Evolutionary conservation across 495 filamentous ascomycete species (phyloP).

Genomic region (Neurospora sp.): DNA sequence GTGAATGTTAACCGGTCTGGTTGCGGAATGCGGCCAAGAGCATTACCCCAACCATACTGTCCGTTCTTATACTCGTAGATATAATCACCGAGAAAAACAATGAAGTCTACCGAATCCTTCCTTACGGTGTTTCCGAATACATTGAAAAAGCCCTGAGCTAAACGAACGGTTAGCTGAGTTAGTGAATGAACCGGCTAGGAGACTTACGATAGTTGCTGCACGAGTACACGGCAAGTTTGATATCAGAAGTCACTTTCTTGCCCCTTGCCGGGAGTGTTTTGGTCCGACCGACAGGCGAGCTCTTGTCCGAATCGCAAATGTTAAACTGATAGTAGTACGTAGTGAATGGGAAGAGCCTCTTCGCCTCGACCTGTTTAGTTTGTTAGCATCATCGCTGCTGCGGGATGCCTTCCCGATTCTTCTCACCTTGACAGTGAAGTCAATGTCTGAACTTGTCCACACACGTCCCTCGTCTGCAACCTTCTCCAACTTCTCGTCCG

Average conservation of each 20-base stretch:
- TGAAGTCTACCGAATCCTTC: conserved; percentile 59
- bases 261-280: conserved; percentile 40
- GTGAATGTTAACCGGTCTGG: conserved; percentile 41
- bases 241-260: conserved; percentile 24
- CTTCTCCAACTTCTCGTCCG: conserved; percentile 24
- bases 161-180: background rate
- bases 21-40: conserved; percentile 41
- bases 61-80: conserved; percentile 55
- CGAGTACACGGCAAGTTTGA: conserved; percentile 47
- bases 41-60: conserved; percentile 45
- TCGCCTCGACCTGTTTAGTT: conserved; percentile 45
- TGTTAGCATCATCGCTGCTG: background rate
- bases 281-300: conserved; percentile 40
- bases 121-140: conserved; percentile 54
- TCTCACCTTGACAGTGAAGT: conserved; percentile 55
- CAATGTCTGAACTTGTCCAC: conserved; percentile 56
- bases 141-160: conserved; percentile 46
- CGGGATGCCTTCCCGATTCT: background rate
- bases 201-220: conserved; percentile 46
- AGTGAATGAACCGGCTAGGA: background rate
- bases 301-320: conserved; percentile 37
- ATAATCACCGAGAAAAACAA: conserved; percentile 58
- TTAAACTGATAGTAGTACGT: conserved; percentile 51
- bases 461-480: conserved; percentile 26
- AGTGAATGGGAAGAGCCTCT: conserved; percentile 47